Conservation (phyloP, 2,329 filamentous ascomycete species). For the Verticillium isaacii region DNA sequence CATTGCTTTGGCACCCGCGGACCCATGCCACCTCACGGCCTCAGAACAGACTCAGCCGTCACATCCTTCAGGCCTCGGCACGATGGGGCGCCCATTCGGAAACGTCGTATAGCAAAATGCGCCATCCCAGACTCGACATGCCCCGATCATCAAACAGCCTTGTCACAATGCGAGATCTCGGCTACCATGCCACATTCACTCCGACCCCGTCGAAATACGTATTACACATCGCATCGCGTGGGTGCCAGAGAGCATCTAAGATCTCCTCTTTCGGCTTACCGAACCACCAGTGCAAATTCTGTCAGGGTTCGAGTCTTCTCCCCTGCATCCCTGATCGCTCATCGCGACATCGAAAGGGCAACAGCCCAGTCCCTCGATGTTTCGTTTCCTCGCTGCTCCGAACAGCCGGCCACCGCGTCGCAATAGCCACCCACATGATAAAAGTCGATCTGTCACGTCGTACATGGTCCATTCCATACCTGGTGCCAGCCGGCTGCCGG, state of each 20-base stretch:
- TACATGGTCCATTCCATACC: background rate
- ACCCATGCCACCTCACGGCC: too few relatives aligned
- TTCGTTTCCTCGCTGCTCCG: background rate
- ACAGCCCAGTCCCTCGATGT: background rate
- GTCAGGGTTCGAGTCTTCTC: too few relatives aligned
- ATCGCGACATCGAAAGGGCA: background rate
- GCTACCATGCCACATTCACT: background rate
- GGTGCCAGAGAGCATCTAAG: background rate
- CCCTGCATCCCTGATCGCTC: background rate
- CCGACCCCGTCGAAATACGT: background rate
- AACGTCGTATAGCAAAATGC: background rate
- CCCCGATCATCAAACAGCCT: background rate
- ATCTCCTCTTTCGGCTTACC: background rate
- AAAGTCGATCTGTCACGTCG: background rate
- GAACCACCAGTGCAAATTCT: too few relatives aligned
- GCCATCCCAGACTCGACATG: background rate
- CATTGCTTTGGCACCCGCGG: too few relatives aligned
- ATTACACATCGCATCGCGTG: background rate
- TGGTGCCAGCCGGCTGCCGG: background rate
- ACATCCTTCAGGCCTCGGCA: too few relatives aligned
- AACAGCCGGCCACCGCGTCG: background rate
- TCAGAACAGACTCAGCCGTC: too few relatives aligned
- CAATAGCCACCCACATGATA: background rate
- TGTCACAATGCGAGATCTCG: background rate
- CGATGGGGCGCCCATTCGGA: background rate